Evolutionary conservation across 331 rosid species (phyloP).

Genomic region (Acacia pycnantha): DNA sequence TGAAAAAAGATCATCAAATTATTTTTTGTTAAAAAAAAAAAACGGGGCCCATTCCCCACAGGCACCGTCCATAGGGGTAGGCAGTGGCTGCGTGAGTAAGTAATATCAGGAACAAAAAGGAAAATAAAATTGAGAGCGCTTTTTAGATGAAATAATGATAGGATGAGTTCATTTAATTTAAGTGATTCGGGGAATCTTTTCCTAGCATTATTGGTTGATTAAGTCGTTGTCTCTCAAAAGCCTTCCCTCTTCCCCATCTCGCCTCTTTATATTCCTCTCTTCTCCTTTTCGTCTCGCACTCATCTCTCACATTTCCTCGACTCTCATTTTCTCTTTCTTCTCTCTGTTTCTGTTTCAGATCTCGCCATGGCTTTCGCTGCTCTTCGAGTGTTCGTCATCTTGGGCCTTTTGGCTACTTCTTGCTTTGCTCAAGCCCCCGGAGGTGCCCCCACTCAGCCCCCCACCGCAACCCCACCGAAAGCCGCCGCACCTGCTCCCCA

Average conservation of each 20-base stretch:
- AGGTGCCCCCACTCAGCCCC: constrained; percentile 48
- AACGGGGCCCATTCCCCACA: background rate
- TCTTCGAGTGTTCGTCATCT: constrained; percentile 45
- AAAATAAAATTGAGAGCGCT: background rate
- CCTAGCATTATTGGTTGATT: constrained; percentile 7
- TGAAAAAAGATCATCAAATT: too few species aligned
- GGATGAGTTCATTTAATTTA: background rate
- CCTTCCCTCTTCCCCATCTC: background rate
- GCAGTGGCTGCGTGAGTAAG: too few species aligned
- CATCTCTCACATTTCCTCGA: background rate
- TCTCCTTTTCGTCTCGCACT: background rate
- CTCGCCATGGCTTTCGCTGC: constrained; percentile 41
- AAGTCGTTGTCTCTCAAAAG: constrained; percentile 12
- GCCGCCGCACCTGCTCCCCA: background rate
- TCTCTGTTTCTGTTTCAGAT: background rate
- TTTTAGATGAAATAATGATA: background rate
- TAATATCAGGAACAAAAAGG: too few species aligned
- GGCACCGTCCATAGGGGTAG: background rate
- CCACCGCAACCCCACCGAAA: constrained; percentile 35
- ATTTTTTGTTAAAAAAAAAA: background rate
- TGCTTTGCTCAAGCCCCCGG: constrained; percentile 67
- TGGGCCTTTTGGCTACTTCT: constrained; percentile 60
- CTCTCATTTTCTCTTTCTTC: background rate
- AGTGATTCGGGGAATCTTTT: constrained; percentile 5
- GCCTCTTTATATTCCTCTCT: constrained; percentile 33